Evolutionary conservation across 495 filamentous ascomycete species (phyloP).

Genomic region (Talaromyces wortmannii): DNA sequence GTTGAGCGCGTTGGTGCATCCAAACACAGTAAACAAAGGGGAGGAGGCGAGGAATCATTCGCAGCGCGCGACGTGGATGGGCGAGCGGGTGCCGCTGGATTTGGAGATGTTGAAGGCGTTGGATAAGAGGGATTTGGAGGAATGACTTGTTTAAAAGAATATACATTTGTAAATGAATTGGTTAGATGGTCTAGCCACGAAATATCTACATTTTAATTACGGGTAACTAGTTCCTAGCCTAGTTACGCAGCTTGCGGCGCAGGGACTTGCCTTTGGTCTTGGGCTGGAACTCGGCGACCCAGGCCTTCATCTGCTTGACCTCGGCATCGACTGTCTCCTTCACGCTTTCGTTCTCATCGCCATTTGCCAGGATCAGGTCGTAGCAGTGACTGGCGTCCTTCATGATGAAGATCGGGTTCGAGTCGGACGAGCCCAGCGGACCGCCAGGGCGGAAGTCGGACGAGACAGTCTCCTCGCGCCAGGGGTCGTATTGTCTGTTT

Average conservation of each 20-base stretch:
- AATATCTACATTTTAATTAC: no score
- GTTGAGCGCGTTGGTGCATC: constrained; percentile 72
- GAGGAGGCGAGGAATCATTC: constrained; percentile 64
- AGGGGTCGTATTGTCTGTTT: constrained; percentile 48
- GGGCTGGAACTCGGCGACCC: constrained; percentile 40
- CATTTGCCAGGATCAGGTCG: constrained; percentile 42
- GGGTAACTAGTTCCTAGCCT: no score
- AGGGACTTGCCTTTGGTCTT: not conserved
- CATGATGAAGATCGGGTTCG: constrained; percentile 46
- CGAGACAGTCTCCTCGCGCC: constrained; percentile 45
- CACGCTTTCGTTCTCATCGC: constrained; percentile 22
- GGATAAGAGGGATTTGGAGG: not conserved
- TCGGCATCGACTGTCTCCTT: constrained; percentile 30
- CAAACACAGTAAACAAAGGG: constrained; percentile 55
- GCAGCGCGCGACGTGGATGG: constrained; percentile 80
- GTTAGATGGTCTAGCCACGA: no score
- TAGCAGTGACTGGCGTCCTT: constrained; percentile 48
- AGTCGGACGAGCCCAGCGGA: constrained; percentile 32
- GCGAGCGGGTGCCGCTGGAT: constrained; percentile 65
- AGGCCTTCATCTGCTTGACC: constrained; percentile 39
- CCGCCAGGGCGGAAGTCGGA: constrained; percentile 48
- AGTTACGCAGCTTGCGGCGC: not conserved
- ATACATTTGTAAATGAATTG: no score
- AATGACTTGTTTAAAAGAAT: no score
- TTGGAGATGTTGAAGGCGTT: constrained; percentile 48